Base-by-base conservation (phyloP, 306 rosid genomes). In the Oxytropis ochrocephala region DNA sequence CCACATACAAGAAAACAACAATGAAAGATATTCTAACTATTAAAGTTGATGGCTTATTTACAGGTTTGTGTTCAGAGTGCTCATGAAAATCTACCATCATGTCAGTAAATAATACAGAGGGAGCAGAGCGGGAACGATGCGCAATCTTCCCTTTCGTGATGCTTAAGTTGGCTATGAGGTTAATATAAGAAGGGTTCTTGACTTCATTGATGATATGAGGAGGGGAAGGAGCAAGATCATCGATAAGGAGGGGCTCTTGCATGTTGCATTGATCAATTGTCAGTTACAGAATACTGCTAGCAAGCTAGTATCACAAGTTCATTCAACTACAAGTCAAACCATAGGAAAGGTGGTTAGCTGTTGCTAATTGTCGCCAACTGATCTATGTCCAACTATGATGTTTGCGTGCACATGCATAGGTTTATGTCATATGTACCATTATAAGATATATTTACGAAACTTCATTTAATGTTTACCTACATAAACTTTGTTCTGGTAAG, bases 81-180 rank as follows among this genome's bases (percentile, higher is more conserved):
- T 71, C 77, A 16, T 18, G 75, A 18, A 46, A 27, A 5, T 67
- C 48, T 16, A 47, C 53, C 51, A n/a, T 48, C 27, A 0, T 10
- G 62, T 65, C 74, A 4, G 83, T 66, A 75, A 86, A 62, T 13
- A 89, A 67, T 17, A 89, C 24, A 0, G 88, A 76, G 1, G 96
- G 96, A 6, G 91, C 83, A 5, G 96, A 89, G 47, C 67, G 77
- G 0, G 92, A 83, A 17, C 91, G 89, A 17, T 35, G 83, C 5
- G 13, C 27, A n/a, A 79, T 67, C 72, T 72, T 72, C n/a, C 72
- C 52, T 29, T 55, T 75, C 72, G 16, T 54, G 80, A 76, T 79
- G 77, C 69, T 80, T 73, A 82, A 78, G 73, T 78, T 87, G 72
- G 84, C 80, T 48, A 78, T 63, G 58, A 78, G 83, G 62, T 84